These are phyloP conservation scores for Pugionium dolabratum DNA, from an alignment of 345 rosid genomes.

Conservation along the genomic window DNA sequence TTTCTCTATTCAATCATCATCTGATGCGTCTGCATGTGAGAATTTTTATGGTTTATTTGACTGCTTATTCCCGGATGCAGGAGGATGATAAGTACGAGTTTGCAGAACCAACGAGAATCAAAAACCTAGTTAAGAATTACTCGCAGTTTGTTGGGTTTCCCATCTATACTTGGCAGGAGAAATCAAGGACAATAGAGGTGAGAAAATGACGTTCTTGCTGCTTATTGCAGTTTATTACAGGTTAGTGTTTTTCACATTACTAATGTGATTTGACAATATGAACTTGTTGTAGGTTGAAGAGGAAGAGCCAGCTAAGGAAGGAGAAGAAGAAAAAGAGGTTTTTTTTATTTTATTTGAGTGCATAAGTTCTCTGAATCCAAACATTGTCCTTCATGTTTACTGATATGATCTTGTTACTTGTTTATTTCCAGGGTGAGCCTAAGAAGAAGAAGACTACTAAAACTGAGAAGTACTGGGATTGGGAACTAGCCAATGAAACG, in stretches of 20 bases:
- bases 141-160: constrained; percentile 99
- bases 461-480: constrained; percentile 98
- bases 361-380: not conserved
- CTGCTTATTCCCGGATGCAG: constrained; percentile 42
- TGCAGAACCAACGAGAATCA: constrained; percentile 71
- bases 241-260: not conserved
- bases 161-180: constrained; percentile 91
- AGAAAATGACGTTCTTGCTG: not conserved
- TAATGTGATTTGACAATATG: not conserved
- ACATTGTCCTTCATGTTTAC: not conserved
- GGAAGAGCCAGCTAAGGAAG: constrained; percentile 83
- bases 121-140: constrained; percentile 88
- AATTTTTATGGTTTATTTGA: not conserved
- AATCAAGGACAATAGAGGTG: constrained; percentile 93
- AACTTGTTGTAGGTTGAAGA: constrained; percentile 71
- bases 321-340: constrained; percentile 76
- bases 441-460: constrained; percentile 79
- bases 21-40: not conserved
- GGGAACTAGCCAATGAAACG: constrained; percentile 94
- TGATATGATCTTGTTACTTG: constrained; percentile 25
- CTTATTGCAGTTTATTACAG: too few relatives aligned
- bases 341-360: not conserved
- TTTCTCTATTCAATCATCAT: not conserved
- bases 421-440: constrained; percentile 64
- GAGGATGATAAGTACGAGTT: constrained; percentile 93